Evolutionary conservation across 306 rosid species (phyloP).

Genomic region (Oxytropis ochrocephala): DNA sequence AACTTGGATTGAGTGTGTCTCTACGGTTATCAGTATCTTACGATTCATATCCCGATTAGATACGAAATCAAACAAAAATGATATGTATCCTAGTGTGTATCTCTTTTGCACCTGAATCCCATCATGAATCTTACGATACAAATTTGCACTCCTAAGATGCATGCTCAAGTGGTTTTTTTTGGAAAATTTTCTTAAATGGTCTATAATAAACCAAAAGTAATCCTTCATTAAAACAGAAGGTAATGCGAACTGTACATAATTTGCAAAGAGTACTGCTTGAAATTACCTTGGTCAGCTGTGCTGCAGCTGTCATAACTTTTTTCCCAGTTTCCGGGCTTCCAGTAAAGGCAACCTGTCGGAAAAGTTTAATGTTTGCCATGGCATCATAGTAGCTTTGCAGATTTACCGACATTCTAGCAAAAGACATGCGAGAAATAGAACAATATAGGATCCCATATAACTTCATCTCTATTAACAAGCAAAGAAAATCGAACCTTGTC

Average conservation of each 20-base stretch:
- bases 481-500: constrained; percentile 57
- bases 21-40: not conserved
- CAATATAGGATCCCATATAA: not conserved
- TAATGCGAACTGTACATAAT: not conserved
- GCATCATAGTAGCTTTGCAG: not conserved
- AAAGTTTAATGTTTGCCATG: not conserved
- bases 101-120: no score
- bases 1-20: not conserved
- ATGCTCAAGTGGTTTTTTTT: no score
- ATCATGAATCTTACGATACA: no score
- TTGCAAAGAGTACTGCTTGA: not conserved
- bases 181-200: no score
- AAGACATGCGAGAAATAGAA: not conserved
- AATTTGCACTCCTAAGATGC: no score
- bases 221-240: not conserved
- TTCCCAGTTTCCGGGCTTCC: constrained; percentile 92
- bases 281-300: constrained; percentile 74
- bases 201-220: no score
- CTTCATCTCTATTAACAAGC: not conserved
- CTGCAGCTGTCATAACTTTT: constrained; percentile 88
- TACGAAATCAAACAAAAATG: no score
- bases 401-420: not conserved
- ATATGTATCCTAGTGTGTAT: no score
- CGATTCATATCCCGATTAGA: no score
- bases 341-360: constrained; percentile 86